Conservation (phyloP, 768 basidiomycete genomes). For the Termitomyces sp. region DNA sequence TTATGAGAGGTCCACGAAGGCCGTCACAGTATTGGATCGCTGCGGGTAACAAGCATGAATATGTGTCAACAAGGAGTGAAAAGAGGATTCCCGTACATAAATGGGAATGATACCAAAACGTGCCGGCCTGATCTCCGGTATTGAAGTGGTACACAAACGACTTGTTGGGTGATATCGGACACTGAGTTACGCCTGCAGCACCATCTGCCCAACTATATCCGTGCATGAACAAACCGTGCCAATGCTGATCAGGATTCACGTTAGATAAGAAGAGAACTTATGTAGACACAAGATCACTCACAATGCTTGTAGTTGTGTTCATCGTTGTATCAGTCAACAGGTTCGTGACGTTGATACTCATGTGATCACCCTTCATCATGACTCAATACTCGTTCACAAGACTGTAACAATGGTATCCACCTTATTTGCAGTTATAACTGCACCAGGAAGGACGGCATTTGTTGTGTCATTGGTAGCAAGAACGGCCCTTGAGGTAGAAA, state of each 20-base stretch:
- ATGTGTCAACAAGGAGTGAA: background rate
- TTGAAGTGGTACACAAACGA: background rate
- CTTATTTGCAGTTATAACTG: background rate
- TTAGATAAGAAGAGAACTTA: background rate
- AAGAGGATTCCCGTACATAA: background rate
- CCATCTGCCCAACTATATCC: background rate
- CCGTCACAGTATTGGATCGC: slow-evolving; percentile 3
- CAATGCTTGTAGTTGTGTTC: background rate
- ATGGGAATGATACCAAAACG: slow-evolving; percentile 2
- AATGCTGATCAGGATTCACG: background rate
- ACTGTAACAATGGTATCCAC: background rate
- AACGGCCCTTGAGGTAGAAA: background rate
- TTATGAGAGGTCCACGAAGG: background rate
- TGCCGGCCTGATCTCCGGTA: background rate
- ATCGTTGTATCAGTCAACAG: background rate
- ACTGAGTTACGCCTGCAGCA: background rate
- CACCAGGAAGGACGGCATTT: background rate
- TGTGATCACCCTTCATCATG: background rate
- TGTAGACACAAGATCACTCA: background rate
- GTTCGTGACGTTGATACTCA: background rate
- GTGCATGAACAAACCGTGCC: background rate
- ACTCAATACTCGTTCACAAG: too few relatives aligned
- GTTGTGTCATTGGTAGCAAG: background rate
- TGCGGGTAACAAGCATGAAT: background rate
- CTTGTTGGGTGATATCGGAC: background rate